Evolutionary conservation across 208 protist species (phyloP).

Genomic region (Strigomonas culicis): DNA sequence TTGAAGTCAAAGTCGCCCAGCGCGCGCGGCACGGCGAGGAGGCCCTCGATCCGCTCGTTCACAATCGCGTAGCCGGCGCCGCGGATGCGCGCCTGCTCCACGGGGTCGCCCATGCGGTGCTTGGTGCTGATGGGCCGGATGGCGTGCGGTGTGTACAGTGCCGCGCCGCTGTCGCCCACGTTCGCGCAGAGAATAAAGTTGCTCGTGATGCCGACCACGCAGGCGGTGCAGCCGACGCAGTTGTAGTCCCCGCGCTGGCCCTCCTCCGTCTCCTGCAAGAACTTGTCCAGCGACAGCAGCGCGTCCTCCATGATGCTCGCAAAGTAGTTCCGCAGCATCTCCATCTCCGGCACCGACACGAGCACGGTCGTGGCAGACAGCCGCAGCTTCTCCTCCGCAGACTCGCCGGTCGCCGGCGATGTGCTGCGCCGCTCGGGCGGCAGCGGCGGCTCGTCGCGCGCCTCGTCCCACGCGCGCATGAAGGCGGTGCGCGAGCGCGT

Average conservation of each 20-base stretch:
- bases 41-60: conserved; percentile 66
- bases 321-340: conserved; percentile 68
- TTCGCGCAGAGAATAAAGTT: conserved; percentile 81
- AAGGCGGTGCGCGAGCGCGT: neutral
- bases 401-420: neutral
- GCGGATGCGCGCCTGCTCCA: conserved; percentile 48
- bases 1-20: conserved; percentile 89
- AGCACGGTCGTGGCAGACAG: neutral
- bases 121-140: conserved; percentile 54
- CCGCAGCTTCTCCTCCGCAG: neutral
- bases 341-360: conserved; percentile 44
- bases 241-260: conserved; percentile 64
- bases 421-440: neutral
- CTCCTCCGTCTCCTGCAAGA: conserved; percentile 37
- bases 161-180: conserved; percentile 73
- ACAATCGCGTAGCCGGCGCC: conserved; percentile 57
- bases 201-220: conserved; percentile 64
- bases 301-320: conserved; percentile 71
- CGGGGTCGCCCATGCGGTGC: conserved; percentile 47
- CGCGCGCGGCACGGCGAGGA: conserved; percentile 71
- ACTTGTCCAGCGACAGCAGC: conserved; percentile 57
- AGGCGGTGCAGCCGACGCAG: conserved; percentile 74
- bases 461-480: neutral
- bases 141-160: conserved; percentile 37
- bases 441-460: neutral